Evolutionary conservation across 129 eudicot species (phyloP).

Genomic region (Sambucus nigra): DNA sequence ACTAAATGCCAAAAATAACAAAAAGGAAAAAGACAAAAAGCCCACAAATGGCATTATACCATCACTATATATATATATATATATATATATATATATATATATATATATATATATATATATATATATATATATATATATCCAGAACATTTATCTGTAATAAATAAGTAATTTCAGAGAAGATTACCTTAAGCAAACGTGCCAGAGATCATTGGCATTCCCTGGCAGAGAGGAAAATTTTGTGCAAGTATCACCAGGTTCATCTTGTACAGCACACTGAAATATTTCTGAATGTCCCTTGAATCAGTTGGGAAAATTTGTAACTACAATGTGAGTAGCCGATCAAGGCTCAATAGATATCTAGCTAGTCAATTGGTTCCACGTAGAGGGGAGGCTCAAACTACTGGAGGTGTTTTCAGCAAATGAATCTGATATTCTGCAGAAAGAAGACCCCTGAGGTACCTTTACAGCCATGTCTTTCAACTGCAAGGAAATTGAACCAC

Average conservation of each 20-base stretch:
- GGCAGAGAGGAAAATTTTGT: neutral
- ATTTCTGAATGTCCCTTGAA: neutral
- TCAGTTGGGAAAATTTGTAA: neutral
- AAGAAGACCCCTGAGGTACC: constrained; percentile 24
- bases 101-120: too few species aligned
- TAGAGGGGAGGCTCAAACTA: constrained; percentile 12
- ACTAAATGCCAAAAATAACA: too few species aligned
- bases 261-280: too few species aligned
- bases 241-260: neutral
- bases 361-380: constrained; percentile 21
- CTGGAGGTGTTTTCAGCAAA: constrained; percentile 14
- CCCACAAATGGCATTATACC: too few species aligned
- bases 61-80: too few species aligned
- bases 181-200: neutral
- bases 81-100: too few species aligned
- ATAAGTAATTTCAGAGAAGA: neutral
- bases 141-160: too few species aligned
- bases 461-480: constrained; percentile 38
- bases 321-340: neutral
- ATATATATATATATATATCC: too few species aligned
- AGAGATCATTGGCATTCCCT: neutral
- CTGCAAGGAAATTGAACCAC: constrained; percentile 15
- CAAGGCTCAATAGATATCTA: constrained; percentile 8
- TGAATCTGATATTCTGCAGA: constrained; percentile 24
- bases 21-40: too few species aligned